Evolutionary conservation across 257 asterid species (phyloP).

Genomic region (Cinchona pubescens): DNA sequence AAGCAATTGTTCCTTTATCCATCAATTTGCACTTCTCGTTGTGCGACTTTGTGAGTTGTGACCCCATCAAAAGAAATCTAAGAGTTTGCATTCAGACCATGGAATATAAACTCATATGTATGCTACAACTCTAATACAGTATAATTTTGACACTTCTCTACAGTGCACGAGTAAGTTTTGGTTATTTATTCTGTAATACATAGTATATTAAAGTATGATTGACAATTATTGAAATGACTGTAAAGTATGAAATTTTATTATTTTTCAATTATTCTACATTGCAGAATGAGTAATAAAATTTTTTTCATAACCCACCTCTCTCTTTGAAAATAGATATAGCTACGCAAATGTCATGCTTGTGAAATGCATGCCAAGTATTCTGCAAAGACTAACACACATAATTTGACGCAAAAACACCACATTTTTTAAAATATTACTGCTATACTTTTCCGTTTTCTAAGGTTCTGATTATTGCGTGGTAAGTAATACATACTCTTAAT

Average conservation of each 20-base stretch:
- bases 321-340: not conserved
- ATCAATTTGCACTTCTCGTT: not conserved
- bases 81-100: conserved; percentile 33
- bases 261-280: too few relatives aligned
- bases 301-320: conserved; percentile 5
- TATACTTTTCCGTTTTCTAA: not conserved
- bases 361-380: not conserved
- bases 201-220: too few relatives aligned
- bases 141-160: too few relatives aligned
- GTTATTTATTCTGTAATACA: too few relatives aligned
- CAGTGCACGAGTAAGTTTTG: too few relatives aligned
- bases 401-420: not conserved
- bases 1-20: not conserved
- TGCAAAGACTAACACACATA: not conserved
- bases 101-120: conserved; percentile 23
- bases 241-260: too few relatives aligned
- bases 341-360: conserved; percentile 6
- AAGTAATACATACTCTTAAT: too few relatives aligned
- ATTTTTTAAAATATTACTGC: too few relatives aligned
- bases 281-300: too few relatives aligned
- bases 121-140: not conserved
- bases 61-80: conserved; percentile 12
- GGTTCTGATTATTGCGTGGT: not conserved
- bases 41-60: not conserved
- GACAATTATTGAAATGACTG: too few relatives aligned